phyloP scores from a whole-genome alignment of 2,329 filamentous ascomycete genomes.

The Acarospora socialis region DNA sequence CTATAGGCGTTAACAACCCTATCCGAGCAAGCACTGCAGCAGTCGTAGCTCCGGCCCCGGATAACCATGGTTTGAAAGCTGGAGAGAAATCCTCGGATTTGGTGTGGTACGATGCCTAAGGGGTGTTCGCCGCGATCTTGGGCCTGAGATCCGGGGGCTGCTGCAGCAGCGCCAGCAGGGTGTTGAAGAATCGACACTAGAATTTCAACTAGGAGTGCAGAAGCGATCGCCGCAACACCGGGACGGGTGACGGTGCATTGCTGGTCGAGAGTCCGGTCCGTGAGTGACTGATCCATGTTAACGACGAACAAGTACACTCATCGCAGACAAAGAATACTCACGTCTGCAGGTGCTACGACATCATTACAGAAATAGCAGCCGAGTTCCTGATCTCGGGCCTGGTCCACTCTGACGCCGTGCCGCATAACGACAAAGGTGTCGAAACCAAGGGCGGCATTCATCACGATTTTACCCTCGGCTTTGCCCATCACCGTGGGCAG shows the following conservation, averaged over 20 bases:
- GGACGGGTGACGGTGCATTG: slow-evolving; percentile 96
- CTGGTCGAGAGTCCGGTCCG: slow-evolving; percentile 89
- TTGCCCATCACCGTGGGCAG: slow-evolving; percentile 94
- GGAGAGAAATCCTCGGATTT: slow-evolving; percentile 48
- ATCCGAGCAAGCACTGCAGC: slow-evolving; percentile 48
- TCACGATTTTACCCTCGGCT: slow-evolving; percentile 78
- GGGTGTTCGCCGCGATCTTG: slow-evolving; percentile 29
- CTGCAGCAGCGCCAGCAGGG: slow-evolving; percentile 38
- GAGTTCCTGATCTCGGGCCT: slow-evolving; percentile 49
- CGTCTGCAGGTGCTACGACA: slow-evolving; percentile 84
- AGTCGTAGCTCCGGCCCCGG: slow-evolving; percentile 43
- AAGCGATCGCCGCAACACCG: slow-evolving; percentile 82
- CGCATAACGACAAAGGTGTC: slow-evolving; percentile 97
- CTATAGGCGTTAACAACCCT: slow-evolving; percentile 39
- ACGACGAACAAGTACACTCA: slow-evolving; percentile 9
- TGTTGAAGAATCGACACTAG: slow-evolving; percentile 81
- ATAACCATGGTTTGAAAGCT: slow-evolving; percentile 45
- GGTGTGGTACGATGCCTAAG: slow-evolving; percentile 43
- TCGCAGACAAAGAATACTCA: slow-evolving; percentile 36
- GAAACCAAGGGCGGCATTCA: slow-evolving; percentile 93
- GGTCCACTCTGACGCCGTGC: slow-evolving; percentile 55
- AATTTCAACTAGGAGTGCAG: slow-evolving; percentile 78
- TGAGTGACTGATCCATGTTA: slow-evolving; percentile 54
- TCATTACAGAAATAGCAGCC: slow-evolving; percentile 99
- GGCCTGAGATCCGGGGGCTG: slow-evolving; percentile 21